Conservation (phyloP, 1,284 basidiomycete genomes). For the Quambalaria eucalypti region DNA sequence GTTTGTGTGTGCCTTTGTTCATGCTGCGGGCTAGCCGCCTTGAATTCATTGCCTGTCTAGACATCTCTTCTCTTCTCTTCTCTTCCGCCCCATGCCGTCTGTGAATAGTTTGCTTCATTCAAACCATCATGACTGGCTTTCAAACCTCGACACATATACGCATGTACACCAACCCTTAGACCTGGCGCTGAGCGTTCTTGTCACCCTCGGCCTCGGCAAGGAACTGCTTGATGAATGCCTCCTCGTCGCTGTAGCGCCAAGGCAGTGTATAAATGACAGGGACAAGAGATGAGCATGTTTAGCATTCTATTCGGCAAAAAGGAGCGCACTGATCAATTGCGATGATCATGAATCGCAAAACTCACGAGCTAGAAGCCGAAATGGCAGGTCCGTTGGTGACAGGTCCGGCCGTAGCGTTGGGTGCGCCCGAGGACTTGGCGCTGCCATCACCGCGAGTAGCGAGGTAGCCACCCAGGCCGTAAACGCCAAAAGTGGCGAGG, state of each 20-base stretch:
- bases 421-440: conserved; percentile 16
- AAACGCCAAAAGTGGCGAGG: conserved; percentile 29
- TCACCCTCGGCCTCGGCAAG: conserved; percentile 34
- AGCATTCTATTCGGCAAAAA: background rate
- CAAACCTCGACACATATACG: too few species aligned
- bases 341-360: too few species aligned
- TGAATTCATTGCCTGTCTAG: background rate
- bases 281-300: background rate
- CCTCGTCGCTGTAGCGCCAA: conserved; percentile 28
- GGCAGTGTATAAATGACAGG: background rate
- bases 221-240: conserved; percentile 46
- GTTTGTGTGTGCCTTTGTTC: background rate
- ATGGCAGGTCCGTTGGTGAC: conserved; percentile 19
- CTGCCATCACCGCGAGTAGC: conserved; percentile 12
- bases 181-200: conserved; percentile 18
- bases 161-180: too few species aligned
- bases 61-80: background rate
- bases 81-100: background rate
- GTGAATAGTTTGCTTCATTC: too few species aligned
- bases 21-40: background rate
- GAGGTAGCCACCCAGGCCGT: conserved; percentile 20
- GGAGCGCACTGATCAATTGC: too few species aligned
- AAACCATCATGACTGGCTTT: too few species aligned
- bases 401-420: conserved; percentile 10
- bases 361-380: conserved; percentile 37